A percentile compares a stretch with the other conserved stretches of the same genome.
Evolutionary conservation across 106 monocot genomes (phyloP).

Genomic region (Chionographis japonica): DNA sequence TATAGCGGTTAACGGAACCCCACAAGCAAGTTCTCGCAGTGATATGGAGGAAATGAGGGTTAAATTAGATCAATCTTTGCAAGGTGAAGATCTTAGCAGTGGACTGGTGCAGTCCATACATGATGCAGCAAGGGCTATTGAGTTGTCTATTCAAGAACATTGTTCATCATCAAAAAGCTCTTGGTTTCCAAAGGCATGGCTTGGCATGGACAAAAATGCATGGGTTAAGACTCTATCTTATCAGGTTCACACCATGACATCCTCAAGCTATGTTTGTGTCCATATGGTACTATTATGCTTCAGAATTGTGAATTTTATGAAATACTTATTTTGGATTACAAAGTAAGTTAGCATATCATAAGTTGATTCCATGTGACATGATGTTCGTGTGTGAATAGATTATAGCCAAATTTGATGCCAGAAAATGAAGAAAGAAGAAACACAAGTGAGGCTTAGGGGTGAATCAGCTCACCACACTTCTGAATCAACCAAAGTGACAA

Average conservation of each 20-base stretch:
- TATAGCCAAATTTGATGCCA: too few species aligned
- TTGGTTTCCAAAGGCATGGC: conserved; percentile 92
- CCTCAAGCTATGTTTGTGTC: neutral
- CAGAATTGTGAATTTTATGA: too few species aligned
- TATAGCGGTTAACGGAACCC: conserved; percentile 42
- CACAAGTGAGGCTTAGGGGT: too few species aligned
- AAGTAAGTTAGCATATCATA: too few species aligned
- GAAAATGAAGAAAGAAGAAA: too few species aligned
- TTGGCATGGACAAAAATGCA: conserved; percentile 74
- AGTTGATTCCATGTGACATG: too few species aligned
- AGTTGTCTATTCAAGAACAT: conserved; percentile 69
- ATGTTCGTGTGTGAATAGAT: too few species aligned
- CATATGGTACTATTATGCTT: too few species aligned
- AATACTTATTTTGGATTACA: too few species aligned
- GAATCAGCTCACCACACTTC: too few species aligned
- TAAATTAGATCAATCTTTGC: conserved; percentile 51
- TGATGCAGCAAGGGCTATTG: conserved; percentile 85
- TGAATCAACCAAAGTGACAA: too few species aligned
- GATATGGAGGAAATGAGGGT: conserved; percentile 43
- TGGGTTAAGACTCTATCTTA: conserved; percentile 89
- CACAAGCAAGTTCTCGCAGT: conserved; percentile 32
- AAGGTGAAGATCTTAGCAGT: conserved; percentile 54
- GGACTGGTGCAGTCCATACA: conserved; percentile 77
- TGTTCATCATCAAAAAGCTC: conserved; percentile 47
- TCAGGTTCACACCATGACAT: conserved; percentile 47